Evolutionary conservation across 1,284 basidiomycete species (phyloP).

Genomic region (Farysia itapuensis): DNA sequence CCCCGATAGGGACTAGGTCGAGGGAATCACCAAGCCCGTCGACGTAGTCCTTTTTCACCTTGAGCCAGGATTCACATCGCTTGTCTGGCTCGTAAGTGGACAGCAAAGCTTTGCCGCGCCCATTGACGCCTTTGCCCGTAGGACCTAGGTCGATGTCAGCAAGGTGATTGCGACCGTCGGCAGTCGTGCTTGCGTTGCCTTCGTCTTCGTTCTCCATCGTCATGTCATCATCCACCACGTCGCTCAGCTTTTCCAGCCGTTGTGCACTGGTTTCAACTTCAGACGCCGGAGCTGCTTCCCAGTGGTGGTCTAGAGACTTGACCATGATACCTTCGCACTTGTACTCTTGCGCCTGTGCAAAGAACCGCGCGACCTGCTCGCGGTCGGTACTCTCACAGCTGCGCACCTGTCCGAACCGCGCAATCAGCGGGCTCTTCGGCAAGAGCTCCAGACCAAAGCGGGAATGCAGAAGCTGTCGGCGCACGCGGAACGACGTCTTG

Average conservation of each 20-base stretch:
- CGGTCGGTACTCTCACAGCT: constrained; percentile 72
- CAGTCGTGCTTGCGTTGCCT: not conserved
- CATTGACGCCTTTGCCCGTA: constrained; percentile 41
- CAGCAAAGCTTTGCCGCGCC: constrained; percentile 70
- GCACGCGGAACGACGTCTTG: constrained; percentile 71
- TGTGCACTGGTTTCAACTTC: constrained; percentile 46
- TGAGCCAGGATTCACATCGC: constrained; percentile 61
- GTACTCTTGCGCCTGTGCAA: constrained; percentile 75
- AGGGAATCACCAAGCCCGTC: constrained; percentile 65
- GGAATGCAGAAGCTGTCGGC: constrained; percentile 69
- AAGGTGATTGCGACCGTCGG: no score
- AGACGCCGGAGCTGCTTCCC: constrained; percentile 6
- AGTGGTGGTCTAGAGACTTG: constrained; percentile 68
- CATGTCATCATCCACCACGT: constrained; percentile 45
- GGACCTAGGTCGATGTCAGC: not conserved
- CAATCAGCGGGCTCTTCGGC: constrained; percentile 63
- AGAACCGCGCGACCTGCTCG: constrained; percentile 73
- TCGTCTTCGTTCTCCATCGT: constrained; percentile 44
- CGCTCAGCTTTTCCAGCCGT: constrained; percentile 41
- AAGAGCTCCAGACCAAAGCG: constrained; percentile 61
- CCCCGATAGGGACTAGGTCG: constrained; percentile 60
- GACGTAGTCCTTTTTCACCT: constrained; percentile 74
- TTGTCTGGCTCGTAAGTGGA: constrained; percentile 81
- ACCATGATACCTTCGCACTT: constrained; percentile 92
- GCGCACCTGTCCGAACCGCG: constrained; percentile 76